These are phyloP conservation scores for Ophidiomyces ophidiicola DNA, from an alignment of 2,329 filamentous ascomycete genomes.

Conservation along the genomic window DNA sequence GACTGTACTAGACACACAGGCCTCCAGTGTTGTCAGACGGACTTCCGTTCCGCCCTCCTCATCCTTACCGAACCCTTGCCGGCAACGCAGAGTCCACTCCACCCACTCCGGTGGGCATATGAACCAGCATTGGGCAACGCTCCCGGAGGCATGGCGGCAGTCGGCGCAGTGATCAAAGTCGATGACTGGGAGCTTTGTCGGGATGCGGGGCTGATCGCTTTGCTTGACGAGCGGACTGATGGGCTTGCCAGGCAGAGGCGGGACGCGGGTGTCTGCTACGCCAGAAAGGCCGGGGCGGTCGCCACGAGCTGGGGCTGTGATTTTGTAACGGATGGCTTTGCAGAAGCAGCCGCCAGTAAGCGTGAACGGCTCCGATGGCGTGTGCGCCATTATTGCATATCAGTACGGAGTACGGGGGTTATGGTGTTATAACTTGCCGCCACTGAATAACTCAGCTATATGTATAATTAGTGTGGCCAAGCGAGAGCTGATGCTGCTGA, in stretches of 20 bases:
- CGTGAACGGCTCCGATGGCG: constrained; percentile 15
- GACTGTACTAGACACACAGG: background rate
- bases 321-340: constrained; percentile 20
- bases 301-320: constrained; percentile 17
- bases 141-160: constrained; percentile 18
- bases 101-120: constrained; percentile 21
- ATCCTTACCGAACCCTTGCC: constrained; percentile 2
- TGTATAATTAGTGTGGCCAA: too few relatives aligned
- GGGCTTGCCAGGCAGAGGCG: background rate
- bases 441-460: too few relatives aligned
- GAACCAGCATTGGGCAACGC: constrained; percentile 20
- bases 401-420: too few relatives aligned
- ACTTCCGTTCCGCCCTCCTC: background rate
- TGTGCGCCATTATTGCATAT: too few relatives aligned
- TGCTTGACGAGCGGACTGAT: background rate
- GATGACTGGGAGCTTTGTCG: constrained; percentile 17
- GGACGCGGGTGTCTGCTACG: background rate
- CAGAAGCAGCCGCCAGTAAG: constrained; percentile 23
- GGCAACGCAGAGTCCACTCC: constrained; percentile 16
- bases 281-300: constrained; percentile 11
- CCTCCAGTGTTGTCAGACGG: background rate
- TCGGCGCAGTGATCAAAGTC: constrained; percentile 21
- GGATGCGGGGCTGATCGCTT: constrained; percentile 7
- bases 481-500: too few relatives aligned
- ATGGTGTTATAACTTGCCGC: too few relatives aligned